A percentile compares a stretch with the other conserved stretches of the same genome.
phyloP scores from a whole-genome alignment of 768 basidiomycete genomes.

The Auricularia sp. region DNA sequence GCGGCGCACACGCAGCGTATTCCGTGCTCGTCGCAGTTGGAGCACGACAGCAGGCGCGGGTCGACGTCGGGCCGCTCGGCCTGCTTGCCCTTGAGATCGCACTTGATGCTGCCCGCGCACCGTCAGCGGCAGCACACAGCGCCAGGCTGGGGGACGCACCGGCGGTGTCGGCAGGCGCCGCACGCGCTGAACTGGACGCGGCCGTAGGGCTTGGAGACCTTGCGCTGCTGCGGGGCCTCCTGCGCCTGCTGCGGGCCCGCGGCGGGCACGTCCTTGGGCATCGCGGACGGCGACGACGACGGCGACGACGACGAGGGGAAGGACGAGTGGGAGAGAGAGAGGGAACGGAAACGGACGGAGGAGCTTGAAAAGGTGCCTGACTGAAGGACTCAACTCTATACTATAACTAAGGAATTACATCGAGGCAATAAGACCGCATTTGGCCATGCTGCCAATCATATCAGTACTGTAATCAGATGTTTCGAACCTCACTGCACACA shows the following conservation, averaged over 20 bases:
- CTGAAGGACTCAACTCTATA: background rate
- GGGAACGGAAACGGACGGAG: background rate
- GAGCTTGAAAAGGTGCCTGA: background rate
- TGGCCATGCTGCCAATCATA: background rate
- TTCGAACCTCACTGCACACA: conserved; percentile 1
- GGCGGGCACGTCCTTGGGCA: background rate
- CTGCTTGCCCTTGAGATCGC: conserved; percentile 71
- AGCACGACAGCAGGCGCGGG: conserved; percentile 51
- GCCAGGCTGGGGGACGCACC: conserved; percentile 32
- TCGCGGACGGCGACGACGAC: background rate
- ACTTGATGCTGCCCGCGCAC: conserved; percentile 57
- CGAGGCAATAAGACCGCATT: background rate
- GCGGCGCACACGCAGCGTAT: conserved; percentile 84
- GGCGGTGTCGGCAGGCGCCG: conserved; percentile 83
- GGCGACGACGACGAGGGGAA: background rate
- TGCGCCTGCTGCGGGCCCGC: background rate
- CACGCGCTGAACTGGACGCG: conserved; percentile 75
- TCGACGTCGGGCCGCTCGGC: conserved; percentile 36
- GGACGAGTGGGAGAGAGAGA: background rate
- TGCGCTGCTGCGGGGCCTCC: background rate
- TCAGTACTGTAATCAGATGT: background rate
- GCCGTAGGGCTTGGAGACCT: background rate
- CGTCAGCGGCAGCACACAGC: conserved; percentile 5
- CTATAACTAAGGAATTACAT: background rate
- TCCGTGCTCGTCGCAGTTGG: conserved; percentile 82